Percentiles rank a stretch among this genome's conserved stretches.
Evolutionary conservation across 2,329 filamentous ascomycete species (phyloP).

Genomic region (Stenocarpella maydis): DNA sequence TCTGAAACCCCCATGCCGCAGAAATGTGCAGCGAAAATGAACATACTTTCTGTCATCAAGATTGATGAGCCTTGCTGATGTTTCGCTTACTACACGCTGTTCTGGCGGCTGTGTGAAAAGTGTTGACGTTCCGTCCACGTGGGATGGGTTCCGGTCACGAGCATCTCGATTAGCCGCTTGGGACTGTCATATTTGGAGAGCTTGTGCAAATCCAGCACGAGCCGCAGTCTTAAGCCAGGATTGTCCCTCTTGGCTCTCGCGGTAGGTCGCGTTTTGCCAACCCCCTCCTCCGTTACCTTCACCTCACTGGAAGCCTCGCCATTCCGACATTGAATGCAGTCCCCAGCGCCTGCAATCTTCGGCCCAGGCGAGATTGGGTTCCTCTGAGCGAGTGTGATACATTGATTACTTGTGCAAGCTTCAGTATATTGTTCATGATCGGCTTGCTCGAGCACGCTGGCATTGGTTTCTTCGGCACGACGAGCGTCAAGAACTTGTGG

Average conservation of each 20-base stretch:
- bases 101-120: not conserved
- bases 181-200: not conserved
- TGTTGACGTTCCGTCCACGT: not conserved
- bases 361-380: not conserved
- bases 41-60: not conserved
- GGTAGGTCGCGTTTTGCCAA: not conserved
- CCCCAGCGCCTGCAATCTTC: not conserved
- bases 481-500: too few species aligned
- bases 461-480: not conserved
- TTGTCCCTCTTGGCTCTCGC: not conserved
- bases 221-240: not conserved
- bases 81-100: not conserved
- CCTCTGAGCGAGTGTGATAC: not conserved
- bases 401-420: not conserved
- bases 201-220: constrained; percentile 1
- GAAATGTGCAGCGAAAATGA: not conserved
- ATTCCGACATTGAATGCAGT: constrained; percentile 9
- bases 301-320: not conserved
- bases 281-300: not conserved
- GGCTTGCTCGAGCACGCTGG: not conserved
- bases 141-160: not conserved
- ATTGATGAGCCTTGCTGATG: not conserved
- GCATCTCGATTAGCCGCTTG: constrained; percentile 7
- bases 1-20: constrained; percentile 2
- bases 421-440: not conserved